These are phyloP conservation scores for Bjerkandera adusta DNA, from an alignment of 1,284 basidiomycete species.

Conservation along the genomic window DNA sequence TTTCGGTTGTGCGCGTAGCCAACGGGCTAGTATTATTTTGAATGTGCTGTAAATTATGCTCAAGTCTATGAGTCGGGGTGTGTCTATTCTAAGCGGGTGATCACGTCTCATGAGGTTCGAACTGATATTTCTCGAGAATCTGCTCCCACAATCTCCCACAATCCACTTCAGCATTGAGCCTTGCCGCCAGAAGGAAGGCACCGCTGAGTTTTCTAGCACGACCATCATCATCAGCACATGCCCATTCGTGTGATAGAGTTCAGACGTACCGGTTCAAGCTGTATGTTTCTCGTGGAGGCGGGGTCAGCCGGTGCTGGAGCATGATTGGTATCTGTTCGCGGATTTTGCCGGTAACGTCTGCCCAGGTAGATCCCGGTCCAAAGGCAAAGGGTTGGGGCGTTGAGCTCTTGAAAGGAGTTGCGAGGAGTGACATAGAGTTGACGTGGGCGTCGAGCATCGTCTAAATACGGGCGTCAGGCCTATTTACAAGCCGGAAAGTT, in stretches of 20 bases:
- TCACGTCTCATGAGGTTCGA: constrained; percentile 15
- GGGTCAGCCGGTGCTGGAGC: constrained; percentile 86
- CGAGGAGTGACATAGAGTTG: constrained; percentile 80
- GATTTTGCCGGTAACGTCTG: constrained; percentile 71
- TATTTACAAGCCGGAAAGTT: background rate
- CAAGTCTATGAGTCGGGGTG: too few relatives aligned
- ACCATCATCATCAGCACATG: constrained; percentile 4
- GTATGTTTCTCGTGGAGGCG: constrained; percentile 94
- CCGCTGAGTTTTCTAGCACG: constrained; percentile 83
- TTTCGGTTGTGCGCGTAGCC: too few relatives aligned
- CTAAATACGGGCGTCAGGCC: constrained; percentile 36
- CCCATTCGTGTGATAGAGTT: constrained; percentile 3
- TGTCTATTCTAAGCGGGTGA: too few relatives aligned
- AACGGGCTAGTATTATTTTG: too few relatives aligned
- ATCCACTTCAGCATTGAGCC: constrained; percentile 76
- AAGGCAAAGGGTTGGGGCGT: constrained; percentile 73
- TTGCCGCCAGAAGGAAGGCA: constrained; percentile 87
- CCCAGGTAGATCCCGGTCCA: constrained; percentile 62
- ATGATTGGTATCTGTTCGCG: constrained; percentile 87
- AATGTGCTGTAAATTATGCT: too few relatives aligned
- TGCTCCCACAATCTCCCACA: constrained; percentile 76
- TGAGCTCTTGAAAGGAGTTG: constrained; percentile 71
- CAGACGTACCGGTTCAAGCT: constrained; percentile 76
- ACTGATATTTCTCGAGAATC: constrained; percentile 37
- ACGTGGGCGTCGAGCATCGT: constrained; percentile 89